Evolutionary conservation across 768 basidiomycete species (phyloP).

Genomic region (Amanita polypyramis): DNA sequence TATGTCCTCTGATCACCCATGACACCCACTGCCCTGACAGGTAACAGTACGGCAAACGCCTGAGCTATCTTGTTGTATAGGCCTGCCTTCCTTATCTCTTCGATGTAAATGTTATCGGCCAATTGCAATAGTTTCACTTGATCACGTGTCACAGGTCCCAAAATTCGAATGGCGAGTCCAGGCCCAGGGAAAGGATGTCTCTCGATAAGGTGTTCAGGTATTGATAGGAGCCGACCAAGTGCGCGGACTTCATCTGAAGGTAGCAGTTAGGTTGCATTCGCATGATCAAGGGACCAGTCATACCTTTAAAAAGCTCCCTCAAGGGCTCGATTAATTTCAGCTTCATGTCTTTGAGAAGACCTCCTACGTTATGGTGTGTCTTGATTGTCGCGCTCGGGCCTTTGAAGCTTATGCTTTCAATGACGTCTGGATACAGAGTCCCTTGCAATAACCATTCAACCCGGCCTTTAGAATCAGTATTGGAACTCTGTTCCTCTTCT

Average conservation of each 20-base stretch:
- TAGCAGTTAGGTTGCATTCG: conserved; percentile 1
- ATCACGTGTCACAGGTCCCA: conserved; percentile 88
- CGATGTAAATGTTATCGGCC: conserved; percentile 94
- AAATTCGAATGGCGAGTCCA: conserved; percentile 94
- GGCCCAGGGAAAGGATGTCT: conserved; percentile 99
- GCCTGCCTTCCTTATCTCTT: conserved; percentile 90
- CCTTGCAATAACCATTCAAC: conserved; percentile 26
- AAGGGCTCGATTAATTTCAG: conserved; percentile 97
- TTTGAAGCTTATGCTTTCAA: conserved; percentile 99
- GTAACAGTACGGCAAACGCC: conserved; percentile 91
- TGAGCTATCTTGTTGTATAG: conserved; percentile 92
- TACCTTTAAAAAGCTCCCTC: conserved; percentile 91
- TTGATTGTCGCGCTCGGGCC: conserved; percentile 99
- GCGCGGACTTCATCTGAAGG: conserved; percentile 86
- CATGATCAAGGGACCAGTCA: conserved; percentile 1
- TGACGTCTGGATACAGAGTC: conserved; percentile 97
- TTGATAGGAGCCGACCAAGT: conserved; percentile 81
- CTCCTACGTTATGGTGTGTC: conserved; percentile 97
- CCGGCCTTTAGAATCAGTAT: no score
- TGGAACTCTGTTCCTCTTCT: no score
- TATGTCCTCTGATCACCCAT: conserved; percentile 97
- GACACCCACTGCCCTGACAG: conserved; percentile 95
- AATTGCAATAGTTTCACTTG: conserved; percentile 88
- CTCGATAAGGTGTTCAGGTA: conserved; percentile 88
- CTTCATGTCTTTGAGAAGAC: conserved; percentile 47